These are phyloP conservation scores for Russula sp. DNA, from an alignment of 768 basidiomycete species.

Conservation along the genomic window DNA sequence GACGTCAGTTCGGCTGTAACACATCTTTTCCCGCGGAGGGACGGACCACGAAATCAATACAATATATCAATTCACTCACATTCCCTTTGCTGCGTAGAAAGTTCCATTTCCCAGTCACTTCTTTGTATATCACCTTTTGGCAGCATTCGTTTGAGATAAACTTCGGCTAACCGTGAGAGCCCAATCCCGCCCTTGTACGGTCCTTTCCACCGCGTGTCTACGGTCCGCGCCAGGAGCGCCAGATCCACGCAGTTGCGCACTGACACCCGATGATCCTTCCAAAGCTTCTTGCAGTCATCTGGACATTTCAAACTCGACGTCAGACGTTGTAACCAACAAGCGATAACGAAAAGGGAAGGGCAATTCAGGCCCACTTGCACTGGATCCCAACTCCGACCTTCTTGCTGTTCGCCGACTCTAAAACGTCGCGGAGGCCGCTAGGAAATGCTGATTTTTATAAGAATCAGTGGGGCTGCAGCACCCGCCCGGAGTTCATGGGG, in stretches of 20 bases:
- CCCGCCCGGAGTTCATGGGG: not conserved
- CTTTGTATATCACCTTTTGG: slow-evolving; percentile 52
- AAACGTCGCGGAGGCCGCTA: slow-evolving; percentile 39
- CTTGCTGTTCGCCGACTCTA: slow-evolving; percentile 44
- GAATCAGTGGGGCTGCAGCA: not conserved
- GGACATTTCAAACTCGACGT: not conserved
- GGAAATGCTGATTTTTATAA: slow-evolving; percentile 16
- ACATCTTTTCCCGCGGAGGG: not conserved
- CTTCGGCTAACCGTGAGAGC: slow-evolving; percentile 55
- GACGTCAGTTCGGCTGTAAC: not conserved
- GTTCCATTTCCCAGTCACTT: slow-evolving; percentile 60
- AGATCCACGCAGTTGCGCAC: slow-evolving; percentile 58
- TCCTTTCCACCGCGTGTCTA: slow-evolving; percentile 67
- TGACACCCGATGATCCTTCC: slow-evolving; percentile 36
- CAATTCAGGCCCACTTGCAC: slow-evolving; percentile 31
- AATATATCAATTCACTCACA: slow-evolving; percentile 40
- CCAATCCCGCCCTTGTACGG: slow-evolving; percentile 54
- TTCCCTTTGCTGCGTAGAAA: slow-evolving; percentile 43
- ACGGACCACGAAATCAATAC: not conserved
- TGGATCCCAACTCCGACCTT: slow-evolving; percentile 76
- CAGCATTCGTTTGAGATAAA: slow-evolving; percentile 46
- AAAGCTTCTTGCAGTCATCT: slow-evolving; percentile 68
- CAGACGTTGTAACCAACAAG: not conserved
- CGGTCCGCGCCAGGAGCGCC: slow-evolving; percentile 57
- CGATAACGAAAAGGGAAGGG: not conserved